Conservation (phyloP, 352 stramenopile genomes). For the Pythium dissimile region DNA sequence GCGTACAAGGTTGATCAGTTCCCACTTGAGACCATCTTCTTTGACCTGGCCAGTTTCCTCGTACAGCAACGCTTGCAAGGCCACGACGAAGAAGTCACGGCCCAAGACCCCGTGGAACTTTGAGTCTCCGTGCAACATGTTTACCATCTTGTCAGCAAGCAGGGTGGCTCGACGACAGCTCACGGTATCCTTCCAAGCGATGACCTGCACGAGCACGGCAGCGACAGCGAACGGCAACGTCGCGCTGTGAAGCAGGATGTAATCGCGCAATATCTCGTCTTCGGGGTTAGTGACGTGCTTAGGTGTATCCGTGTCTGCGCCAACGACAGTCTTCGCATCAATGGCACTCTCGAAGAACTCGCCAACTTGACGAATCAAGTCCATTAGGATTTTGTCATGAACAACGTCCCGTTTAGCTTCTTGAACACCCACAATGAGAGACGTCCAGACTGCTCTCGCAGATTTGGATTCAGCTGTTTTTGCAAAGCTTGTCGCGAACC, state of each 20-base stretch:
- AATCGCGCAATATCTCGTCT: slow-evolving; percentile 58
- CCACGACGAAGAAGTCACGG: slow-evolving; percentile 57
- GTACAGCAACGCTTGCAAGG: slow-evolving; percentile 47
- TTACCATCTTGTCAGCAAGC: slow-evolving; percentile 66
- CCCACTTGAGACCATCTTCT: slow-evolving; percentile 80
- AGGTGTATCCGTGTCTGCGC: slow-evolving; percentile 60
- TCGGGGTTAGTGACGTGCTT: slow-evolving; percentile 70
- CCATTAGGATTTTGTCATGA: slow-evolving; percentile 69
- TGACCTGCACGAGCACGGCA: slow-evolving; percentile 48
- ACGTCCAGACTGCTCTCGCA: slow-evolving; percentile 40
- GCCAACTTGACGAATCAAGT: slow-evolving; percentile 60
- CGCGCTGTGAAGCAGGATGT: slow-evolving; percentile 44
- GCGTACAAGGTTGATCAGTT: slow-evolving; percentile 78
- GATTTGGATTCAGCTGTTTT: slow-evolving; percentile 24
- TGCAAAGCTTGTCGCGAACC: slow-evolving; percentile 39
- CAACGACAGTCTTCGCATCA: slow-evolving; percentile 73
- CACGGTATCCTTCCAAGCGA: slow-evolving; percentile 73
- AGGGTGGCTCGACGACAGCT: slow-evolving; percentile 59
- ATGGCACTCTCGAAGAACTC: slow-evolving; percentile 73
- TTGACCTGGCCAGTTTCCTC: slow-evolving; percentile 66
- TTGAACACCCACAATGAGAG: slow-evolving; percentile 59
- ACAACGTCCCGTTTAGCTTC: slow-evolving; percentile 65
- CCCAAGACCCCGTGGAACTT: slow-evolving; percentile 47
- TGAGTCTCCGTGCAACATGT: slow-evolving; percentile 34
- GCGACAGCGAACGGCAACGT: slow-evolving; percentile 48